Percentiles rank a stretch among this genome's conserved stretches.
phyloP scores from a whole-genome alignment of 805 yeast genomes.

The Candida orba region DNA sequence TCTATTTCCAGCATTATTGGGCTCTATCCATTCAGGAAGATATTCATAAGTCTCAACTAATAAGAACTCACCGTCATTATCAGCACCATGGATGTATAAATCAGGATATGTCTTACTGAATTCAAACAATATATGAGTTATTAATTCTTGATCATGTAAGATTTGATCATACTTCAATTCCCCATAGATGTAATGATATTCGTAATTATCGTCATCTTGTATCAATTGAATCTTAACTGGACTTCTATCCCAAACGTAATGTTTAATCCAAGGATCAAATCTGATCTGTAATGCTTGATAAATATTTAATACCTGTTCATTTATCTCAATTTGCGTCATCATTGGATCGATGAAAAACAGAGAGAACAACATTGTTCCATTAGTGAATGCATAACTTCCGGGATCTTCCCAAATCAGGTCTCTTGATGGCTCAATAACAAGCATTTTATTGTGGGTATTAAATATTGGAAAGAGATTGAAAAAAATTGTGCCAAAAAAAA shows the following conservation, averaged over 20 bases:
- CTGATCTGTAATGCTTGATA: constrained; percentile 18
- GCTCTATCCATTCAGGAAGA: constrained; percentile 42
- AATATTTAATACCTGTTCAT: constrained; percentile 10
- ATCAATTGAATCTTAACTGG: constrained; percentile 8
- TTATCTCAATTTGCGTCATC: constrained; percentile 14
- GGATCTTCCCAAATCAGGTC: constrained; percentile 13
- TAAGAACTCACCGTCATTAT: constrained; percentile 51
- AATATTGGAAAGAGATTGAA: not conserved
- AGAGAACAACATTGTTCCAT: constrained; percentile 21
- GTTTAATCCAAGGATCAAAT: constrained; percentile 29
- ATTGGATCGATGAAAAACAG: constrained; percentile 27
- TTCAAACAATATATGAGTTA: constrained; percentile 33
- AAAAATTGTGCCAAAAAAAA: no score
- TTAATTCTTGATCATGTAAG: constrained; percentile 38
- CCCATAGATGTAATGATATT: constrained; percentile 25
- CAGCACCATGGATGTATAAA: constrained; percentile 39
- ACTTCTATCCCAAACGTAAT: constrained; percentile 36
- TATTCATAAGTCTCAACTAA: constrained; percentile 41
- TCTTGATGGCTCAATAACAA: not conserved
- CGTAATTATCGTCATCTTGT: not conserved
- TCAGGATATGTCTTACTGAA: constrained; percentile 29
- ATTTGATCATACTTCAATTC: constrained; percentile 37
- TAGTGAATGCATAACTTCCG: constrained; percentile 2
- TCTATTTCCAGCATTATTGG: constrained; percentile 41
- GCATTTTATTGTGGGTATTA: not conserved